Conservation (phyloP, 1,139 yeast genomes). For the Hyphopichia burtonii region DNA sequence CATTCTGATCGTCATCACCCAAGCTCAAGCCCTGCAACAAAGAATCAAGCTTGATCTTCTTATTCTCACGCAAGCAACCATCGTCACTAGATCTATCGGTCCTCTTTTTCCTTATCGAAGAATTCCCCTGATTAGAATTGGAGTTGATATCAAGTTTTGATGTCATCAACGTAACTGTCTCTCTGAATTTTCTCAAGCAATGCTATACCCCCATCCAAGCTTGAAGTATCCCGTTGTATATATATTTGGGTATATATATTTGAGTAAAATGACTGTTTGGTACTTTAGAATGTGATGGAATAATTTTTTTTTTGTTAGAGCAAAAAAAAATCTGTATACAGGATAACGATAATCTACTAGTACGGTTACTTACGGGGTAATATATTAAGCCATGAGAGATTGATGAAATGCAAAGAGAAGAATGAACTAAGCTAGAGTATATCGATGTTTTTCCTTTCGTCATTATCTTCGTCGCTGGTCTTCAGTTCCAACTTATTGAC, state of each 20-base stretch:
- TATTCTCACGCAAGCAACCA: slow-evolving; percentile 8
- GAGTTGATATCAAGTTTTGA: background rate
- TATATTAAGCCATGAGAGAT: too few species aligned
- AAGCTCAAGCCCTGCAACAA: slow-evolving; percentile 18
- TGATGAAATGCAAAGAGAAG: background rate
- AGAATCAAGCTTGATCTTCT: slow-evolving; percentile 24
- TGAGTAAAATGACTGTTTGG: background rate
- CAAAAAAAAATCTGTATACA: background rate
- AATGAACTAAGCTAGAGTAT: background rate
- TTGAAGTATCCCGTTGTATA: too few species aligned
- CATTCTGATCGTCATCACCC: slow-evolving; percentile 7
- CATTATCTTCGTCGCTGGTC: slow-evolving; percentile 11
- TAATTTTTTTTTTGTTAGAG: background rate
- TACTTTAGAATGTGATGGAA: background rate
- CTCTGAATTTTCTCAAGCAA: too few species aligned
- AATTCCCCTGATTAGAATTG: background rate
- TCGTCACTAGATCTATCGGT: slow-evolving; percentile 5
- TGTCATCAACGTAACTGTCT: background rate
- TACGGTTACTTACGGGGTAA: too few species aligned
- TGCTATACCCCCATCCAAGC: too few species aligned
- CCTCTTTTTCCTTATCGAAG: background rate
- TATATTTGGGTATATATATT: too few species aligned
- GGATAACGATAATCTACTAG: background rate
- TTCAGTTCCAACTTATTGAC: slow-evolving; percentile 12
- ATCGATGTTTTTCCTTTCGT: background rate